These are phyloP conservation scores for Salvia hispanica DNA, from an alignment of 257 asterid genomes.

Conservation along the genomic window DNA sequence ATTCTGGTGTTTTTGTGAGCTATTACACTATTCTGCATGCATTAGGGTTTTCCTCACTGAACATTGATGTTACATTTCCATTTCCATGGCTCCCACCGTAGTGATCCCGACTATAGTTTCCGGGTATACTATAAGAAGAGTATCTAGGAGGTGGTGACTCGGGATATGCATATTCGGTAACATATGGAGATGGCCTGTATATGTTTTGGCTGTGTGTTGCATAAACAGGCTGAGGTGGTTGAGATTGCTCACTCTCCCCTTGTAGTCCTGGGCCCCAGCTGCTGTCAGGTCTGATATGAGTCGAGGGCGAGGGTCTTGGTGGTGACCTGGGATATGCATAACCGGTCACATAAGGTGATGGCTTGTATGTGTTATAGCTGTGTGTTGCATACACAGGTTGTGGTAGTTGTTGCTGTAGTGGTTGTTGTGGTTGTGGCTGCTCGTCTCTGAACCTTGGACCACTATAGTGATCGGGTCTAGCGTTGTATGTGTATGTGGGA, in stretches of 20 bases:
- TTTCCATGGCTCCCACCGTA: conserved; percentile 43
- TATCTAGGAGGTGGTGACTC: conserved; percentile 16
- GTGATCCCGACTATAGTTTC: conserved; percentile 49
- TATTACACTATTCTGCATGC: conserved; percentile 64
- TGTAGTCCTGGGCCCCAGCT: not conserved
- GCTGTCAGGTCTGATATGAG: conserved; percentile 24
- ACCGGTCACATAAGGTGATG: conserved; percentile 66
- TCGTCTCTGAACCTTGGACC: conserved; percentile 34
- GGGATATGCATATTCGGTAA: conserved; percentile 15
- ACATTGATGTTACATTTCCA: conserved; percentile 56
- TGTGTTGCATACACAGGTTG: conserved; percentile 41
- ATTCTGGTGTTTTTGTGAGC: conserved; percentile 27
- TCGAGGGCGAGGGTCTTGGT: conserved; percentile 28
- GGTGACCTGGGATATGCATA: conserved; percentile 30
- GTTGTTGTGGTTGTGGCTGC: conserved; percentile 18
- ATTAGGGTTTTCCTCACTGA: conserved; percentile 90
- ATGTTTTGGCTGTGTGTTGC: conserved; percentile 12
- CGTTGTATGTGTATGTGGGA: not conserved
- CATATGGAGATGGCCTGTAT: conserved; percentile 22
- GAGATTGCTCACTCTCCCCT: conserved; percentile 10
- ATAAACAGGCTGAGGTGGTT: not conserved
- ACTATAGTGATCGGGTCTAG: not conserved
- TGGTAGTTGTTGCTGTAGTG: not conserved
- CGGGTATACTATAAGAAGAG: conserved; percentile 12
- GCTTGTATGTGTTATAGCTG: conserved; percentile 61